A percentile compares a stretch with the other conserved stretches of the same genome.
Conservation (phyloP, 2,329 filamentous ascomycete species). For the Harringtonia lauricola region DNA sequence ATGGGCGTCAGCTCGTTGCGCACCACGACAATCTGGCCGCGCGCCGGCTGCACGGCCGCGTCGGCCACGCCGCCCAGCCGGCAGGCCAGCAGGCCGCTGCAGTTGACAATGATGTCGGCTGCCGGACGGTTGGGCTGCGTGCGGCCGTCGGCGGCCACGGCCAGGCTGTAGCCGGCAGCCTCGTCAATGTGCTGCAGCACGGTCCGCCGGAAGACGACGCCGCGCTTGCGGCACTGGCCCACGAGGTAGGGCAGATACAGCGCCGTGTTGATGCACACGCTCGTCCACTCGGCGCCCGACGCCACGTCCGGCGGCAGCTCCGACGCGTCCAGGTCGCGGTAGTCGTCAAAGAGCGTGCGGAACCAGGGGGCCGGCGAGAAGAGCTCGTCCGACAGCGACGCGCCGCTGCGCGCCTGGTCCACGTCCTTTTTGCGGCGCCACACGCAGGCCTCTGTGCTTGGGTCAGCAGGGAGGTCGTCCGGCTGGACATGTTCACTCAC, state of each 20-base stretch:
- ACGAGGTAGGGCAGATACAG: slow-evolving; percentile 81
- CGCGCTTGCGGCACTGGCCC: slow-evolving; percentile 65
- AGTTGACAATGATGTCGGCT: slow-evolving; percentile 64
- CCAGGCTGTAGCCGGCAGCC: slow-evolving; percentile 43
- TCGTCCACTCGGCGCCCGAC: slow-evolving; percentile 66
- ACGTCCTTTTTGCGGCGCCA: slow-evolving; percentile 53
- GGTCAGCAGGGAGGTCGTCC: not conserved
- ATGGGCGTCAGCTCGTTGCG: slow-evolving; percentile 66
- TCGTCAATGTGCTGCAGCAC: slow-evolving; percentile 61
- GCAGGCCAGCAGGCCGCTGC: slow-evolving; percentile 66
- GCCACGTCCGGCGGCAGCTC: slow-evolving; percentile 56
- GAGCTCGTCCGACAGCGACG: slow-evolving; percentile 54
- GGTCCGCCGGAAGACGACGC: slow-evolving; percentile 55
- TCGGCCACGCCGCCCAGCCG: slow-evolving; percentile 77
- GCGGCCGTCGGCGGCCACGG: not conserved
- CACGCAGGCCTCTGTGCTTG: slow-evolving; percentile 34
- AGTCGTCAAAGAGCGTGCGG: slow-evolving; percentile 60
- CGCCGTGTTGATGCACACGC: slow-evolving; percentile 83
- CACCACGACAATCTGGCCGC: slow-evolving; percentile 77
- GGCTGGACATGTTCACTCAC: no score
- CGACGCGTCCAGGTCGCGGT: slow-evolving; percentile 44
- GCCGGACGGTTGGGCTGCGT: slow-evolving; percentile 34
- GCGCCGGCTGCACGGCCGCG: slow-evolving; percentile 56
- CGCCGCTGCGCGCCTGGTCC: slow-evolving; percentile 14
- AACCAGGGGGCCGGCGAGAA: slow-evolving; percentile 63